These are phyloP conservation scores for Carex scoparia DNA, from an alignment of 176 grass and related monocot genomes.

Conservation along the genomic window DNA sequence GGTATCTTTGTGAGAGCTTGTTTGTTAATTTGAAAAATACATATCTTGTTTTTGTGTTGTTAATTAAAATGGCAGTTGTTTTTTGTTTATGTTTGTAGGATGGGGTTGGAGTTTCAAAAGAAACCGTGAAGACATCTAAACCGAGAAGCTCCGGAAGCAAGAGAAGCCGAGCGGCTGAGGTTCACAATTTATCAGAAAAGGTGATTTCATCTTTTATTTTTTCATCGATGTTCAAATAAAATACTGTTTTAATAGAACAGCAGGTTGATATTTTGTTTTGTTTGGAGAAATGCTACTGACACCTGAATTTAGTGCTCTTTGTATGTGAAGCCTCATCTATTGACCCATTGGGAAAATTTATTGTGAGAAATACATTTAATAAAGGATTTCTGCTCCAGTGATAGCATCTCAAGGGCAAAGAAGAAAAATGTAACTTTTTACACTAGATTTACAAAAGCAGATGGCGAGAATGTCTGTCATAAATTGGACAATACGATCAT, in stretches of 20 bases:
- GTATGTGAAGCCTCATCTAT: not conserved
- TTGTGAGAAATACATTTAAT: not conserved
- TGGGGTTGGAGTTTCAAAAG: slow-evolving; percentile 56
- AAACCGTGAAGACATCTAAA: slow-evolving; percentile 21
- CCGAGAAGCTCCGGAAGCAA: slow-evolving; percentile 63
- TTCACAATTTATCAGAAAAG: slow-evolving; percentile 99
- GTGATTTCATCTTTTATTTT: slow-evolving; percentile 21
- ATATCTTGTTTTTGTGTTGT: not conserved
- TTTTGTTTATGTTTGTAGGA: slow-evolving; percentile 32
- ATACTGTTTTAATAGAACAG: not conserved
- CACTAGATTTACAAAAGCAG: not conserved
- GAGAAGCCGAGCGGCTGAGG: slow-evolving; percentile 85
- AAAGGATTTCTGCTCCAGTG: not conserved
- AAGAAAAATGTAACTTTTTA: not conserved
- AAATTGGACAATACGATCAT: not conserved
- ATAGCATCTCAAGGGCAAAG: not conserved
- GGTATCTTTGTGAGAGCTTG: slow-evolving; percentile 15
- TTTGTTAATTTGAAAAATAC: not conserved
- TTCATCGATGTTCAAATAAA: not conserved
- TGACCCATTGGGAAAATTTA: not conserved
- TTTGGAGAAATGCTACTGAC: not conserved
- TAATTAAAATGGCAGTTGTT: not conserved
- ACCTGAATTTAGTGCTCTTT: not conserved
- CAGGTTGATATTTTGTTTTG: not conserved
- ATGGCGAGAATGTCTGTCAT: not conserved